Conservation (phyloP, 164 flowering plant genomes). For the Vitis amurensis region DNA sequence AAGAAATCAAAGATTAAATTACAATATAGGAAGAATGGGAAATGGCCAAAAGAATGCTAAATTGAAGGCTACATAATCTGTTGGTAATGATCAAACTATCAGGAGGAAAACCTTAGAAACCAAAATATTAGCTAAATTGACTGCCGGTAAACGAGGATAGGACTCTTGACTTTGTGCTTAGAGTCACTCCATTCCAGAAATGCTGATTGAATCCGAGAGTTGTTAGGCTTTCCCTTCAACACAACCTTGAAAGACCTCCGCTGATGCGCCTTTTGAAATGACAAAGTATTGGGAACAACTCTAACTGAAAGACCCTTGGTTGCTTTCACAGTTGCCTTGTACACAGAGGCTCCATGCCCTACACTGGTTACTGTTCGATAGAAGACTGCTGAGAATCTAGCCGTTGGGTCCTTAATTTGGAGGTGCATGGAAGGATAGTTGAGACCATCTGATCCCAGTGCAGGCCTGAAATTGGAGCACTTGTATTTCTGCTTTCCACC, state of each 20-base stretch:
- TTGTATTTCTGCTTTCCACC: slow-evolving; percentile 33
- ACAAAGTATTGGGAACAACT: slow-evolving; percentile 40
- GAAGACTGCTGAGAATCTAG: slow-evolving; percentile 37
- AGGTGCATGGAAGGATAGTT: slow-evolving; percentile 78
- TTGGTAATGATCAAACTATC: not conserved
- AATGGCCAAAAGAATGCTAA: too few relatives aligned
- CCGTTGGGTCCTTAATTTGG: slow-evolving; percentile 10
- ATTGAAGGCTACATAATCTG: too few relatives aligned
- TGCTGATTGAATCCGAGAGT: slow-evolving; percentile 23
- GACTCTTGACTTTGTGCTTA: slow-evolving; percentile 52
- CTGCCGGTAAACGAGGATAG: slow-evolving; percentile 41
- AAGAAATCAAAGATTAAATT: not conserved
- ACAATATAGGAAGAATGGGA: not conserved
- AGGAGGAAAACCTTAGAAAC: not conserved
- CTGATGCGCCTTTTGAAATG: slow-evolving; percentile 27
- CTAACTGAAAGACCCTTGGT: slow-evolving; percentile 40
- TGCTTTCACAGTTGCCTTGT: slow-evolving; percentile 40
- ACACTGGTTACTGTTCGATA: slow-evolving; percentile 60
- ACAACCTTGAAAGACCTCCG: slow-evolving; percentile 52
- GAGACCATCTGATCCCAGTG: slow-evolving; percentile 58
- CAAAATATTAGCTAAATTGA: not conserved
- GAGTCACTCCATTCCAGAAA: slow-evolving; percentile 54
- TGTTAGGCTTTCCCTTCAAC: slow-evolving; percentile 35
- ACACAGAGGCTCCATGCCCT: slow-evolving; percentile 33
- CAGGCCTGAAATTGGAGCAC: slow-evolving; percentile 32